Base-by-base conservation (phyloP, 1,284 basidiomycete genomes). In the Austroboletus niveus region DNA sequence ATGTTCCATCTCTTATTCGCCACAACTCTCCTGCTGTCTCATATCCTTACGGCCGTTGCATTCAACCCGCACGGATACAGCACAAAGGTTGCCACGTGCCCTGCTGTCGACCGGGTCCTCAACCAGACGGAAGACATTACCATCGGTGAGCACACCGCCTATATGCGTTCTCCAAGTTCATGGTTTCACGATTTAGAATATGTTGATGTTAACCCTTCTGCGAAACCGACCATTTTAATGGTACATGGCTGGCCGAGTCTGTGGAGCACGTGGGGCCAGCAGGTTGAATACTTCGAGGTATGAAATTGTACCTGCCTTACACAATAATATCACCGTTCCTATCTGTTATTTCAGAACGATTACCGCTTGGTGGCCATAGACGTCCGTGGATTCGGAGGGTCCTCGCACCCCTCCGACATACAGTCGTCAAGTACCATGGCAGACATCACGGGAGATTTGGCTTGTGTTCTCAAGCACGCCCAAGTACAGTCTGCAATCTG, bases 191-290 rank as follows among this genome's bases (percentile, higher is more conserved):
- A 10, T 22, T 8, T 53, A 88, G 86, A 77, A 53, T 88, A 87
- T 64, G 76, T 83, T 17, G 78, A 88, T 42, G 61, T 86, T 46
- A 87, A 87, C 56, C 74, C 79, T 8, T 55, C 54, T 1, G 78
- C 78, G 5, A 62, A 75, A 32, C 69, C 67, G 12, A 78, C 82
- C 0, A 65, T 88, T 7, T 38, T 89, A 24, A 75, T 89, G 74
- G 80, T 87, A 0, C 87, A 89, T 58, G 87, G 86, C 3, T 89
- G 86, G 86, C 87, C 86, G 2, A 76, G 81, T 58, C 65, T 87
- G 8, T 89, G 86, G 87, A 82, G 79, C 48, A 79, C 78, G 22
- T 89, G 86, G 87, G 75, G 79, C 24, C 76, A 76, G 41, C 86
- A 89, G 60, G 86, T 89, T 12, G 67, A 79, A 48, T 77, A 80